phyloP scores from a whole-genome alignment of 805 yeast species.

The Candida germanica region DNA sequence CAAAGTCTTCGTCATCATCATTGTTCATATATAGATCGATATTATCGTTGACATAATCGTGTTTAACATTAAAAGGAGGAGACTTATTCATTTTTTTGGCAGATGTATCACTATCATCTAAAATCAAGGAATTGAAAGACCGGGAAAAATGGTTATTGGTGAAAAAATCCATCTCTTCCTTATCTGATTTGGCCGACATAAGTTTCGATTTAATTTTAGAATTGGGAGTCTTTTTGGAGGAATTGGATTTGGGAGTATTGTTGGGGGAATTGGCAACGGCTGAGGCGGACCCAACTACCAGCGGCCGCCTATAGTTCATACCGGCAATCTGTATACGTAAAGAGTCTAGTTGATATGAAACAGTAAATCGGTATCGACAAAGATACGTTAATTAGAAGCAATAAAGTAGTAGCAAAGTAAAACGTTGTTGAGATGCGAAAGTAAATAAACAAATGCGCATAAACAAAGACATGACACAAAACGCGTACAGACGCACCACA shows the following conservation, averaged over 20 bases:
- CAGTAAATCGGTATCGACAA: no score
- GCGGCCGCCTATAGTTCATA: conserved; percentile 24
- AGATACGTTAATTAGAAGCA: no score
- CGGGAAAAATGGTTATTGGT: conserved; percentile 40
- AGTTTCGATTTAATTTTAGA: conserved; percentile 4
- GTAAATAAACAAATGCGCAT: conserved; percentile 6
- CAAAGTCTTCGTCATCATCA: conserved; percentile 2
- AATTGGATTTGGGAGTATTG: conserved; percentile 1
- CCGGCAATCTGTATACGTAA: no score
- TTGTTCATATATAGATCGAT: conserved; percentile 17
- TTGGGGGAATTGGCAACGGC: conserved; percentile 11
- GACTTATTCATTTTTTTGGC: conserved; percentile 32
- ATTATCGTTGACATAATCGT: conserved; percentile 21
- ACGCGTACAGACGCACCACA: no score
- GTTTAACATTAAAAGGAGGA: conserved; percentile 41
- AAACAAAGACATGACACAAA: neutral
- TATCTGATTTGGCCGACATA: neutral
- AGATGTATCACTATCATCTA: conserved; percentile 24
- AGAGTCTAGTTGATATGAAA: no score
- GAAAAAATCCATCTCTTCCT: conserved; percentile 24
- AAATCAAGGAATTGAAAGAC: conserved; percentile 41
- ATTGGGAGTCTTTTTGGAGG: conserved; percentile 6
- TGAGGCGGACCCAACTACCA: conserved; percentile 20
- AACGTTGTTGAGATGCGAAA: neutral
- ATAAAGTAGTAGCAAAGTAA: no score